Percentiles rank a stretch among this genome's conserved stretches.
These are phyloP conservation scores for Vachellia collinsii DNA, from an alignment of 306 rosid genomes.

Conservation along the genomic window DNA sequence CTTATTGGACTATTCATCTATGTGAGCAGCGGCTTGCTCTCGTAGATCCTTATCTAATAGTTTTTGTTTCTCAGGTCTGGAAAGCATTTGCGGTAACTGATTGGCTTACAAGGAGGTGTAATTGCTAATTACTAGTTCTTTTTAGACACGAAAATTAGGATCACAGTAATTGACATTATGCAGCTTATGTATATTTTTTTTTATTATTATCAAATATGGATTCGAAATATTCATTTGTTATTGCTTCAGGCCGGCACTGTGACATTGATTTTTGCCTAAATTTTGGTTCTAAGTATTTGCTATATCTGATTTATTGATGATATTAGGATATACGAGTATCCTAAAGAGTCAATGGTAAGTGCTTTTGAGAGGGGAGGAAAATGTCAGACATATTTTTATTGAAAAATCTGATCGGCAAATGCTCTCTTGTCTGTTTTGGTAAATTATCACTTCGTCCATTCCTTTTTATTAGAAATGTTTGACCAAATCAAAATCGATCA, in stretches of 20 bases:
- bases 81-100: slow-evolving; percentile 27
- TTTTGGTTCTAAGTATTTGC: background rate
- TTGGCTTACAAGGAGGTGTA: slow-evolving; percentile 42
- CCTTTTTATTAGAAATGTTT: no score
- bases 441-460: no score
- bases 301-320: background rate
- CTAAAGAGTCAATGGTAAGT: background rate
- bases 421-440: background rate
- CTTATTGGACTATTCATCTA: background rate
- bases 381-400: background rate
- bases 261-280: background rate
- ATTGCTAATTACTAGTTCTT: slow-evolving; percentile 43
- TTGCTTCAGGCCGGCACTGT: background rate
- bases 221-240: background rate
- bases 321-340: background rate
- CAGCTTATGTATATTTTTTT: background rate
- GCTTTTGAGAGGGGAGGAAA: background rate
- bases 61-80: slow-evolving; percentile 15
- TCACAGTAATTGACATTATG: background rate
- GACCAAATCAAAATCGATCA: no score
- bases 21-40: background rate
- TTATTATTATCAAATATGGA: background rate
- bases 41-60: background rate
- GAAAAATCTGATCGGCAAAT: background rate
- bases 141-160: slow-evolving; percentile 28